Percentiles rank a stretch among this genome's conserved stretches.
Conservation (phyloP, 768 basidiomycete species). For the Trametes coccinea region DNA sequence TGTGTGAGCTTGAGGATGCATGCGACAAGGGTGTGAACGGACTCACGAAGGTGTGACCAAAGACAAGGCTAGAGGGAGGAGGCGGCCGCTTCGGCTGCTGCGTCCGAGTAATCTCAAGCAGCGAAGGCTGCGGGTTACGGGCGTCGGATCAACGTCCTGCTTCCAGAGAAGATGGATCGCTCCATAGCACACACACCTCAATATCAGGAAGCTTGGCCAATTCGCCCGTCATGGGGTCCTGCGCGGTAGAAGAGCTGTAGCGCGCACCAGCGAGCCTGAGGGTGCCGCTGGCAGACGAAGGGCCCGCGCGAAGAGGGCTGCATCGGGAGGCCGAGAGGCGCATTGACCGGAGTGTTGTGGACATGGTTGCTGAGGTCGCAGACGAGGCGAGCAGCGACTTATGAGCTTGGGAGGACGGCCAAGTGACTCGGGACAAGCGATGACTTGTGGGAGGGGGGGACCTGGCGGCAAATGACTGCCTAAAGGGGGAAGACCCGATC, state of each 20-base stretch:
- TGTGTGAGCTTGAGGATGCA: conserved; percentile 13
- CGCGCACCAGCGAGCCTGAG: conserved; percentile 11
- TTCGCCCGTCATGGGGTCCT: conserved; percentile 54
- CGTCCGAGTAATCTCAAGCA: conserved; percentile 51
- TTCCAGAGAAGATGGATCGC: neutral
- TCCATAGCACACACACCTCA: conserved; percentile 41
- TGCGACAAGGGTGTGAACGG: neutral
- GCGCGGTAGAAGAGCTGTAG: conserved; percentile 22
- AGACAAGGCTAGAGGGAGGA: conserved; percentile 66
- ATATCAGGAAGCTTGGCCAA: conserved; percentile 49
- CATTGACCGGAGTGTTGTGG: conserved; percentile 10
- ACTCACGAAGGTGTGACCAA: conserved; percentile 83
- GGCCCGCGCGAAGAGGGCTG: conserved; percentile 5
- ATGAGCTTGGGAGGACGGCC: neutral
- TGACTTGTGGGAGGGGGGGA: neutral
- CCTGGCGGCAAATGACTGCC: conserved; percentile 11
- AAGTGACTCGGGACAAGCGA: conserved; percentile 12
- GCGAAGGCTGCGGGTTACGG: conserved; percentile 44
- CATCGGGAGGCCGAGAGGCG: conserved; percentile 10
- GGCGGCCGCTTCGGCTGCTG: conserved; percentile 61
- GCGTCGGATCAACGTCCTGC: neutral
- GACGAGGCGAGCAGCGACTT: neutral
- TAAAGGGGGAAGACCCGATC: conserved; percentile 8
- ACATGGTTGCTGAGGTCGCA: conserved; percentile 3
- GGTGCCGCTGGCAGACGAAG: conserved; percentile 6